Evolutionary conservation across 805 yeast genomes (phyloP), one percentile per base, ranked within the genome.

Genomic region (Blastobotrys parvus): DNA sequence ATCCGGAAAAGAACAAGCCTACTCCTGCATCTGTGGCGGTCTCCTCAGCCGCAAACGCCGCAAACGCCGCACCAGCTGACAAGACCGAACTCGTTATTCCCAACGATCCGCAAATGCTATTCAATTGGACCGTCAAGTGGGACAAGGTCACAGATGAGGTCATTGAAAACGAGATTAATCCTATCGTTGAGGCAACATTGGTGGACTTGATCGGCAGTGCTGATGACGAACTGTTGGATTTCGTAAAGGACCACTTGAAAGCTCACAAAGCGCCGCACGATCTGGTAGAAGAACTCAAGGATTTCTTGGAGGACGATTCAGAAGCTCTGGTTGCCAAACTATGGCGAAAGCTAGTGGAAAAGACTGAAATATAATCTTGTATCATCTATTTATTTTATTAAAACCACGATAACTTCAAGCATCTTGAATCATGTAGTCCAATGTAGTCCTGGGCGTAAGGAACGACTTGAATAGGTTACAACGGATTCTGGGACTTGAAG

Each of bases 271-370:
- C 58, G 5, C 52, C 56, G 2, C 44, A 41, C 23, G 57, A 53
- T 13, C 55, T 63, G 18, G 46, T 50, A 13, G 19, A 46, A n/a
- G 62, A 56, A 36, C 46, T 62, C 38, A 60, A 54, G 38, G 47
- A 48, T 33, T 64, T 72, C 2, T 56, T 71, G 35, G 75, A 70
- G 35, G 74, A 69, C 44, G 72, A 69, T 47, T 72, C 72, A 3
- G 58, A 52, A n/a, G 48, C 44, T 4, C 45, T 60, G 30, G 48
- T 47, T 1, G 41, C 41, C 23, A 50, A 49, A 18, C 35, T 60
- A 3, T 59, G 63, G 63, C 38, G 45, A 13, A 19, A 41, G 35
- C 49, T 58, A n/a, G 42, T 54, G 22, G 17, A 43, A 10, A 54
- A 56, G 35, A 42, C 49, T 11, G 60, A 56, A 31, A 31, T 34